Evolutionary conservation across 805 yeast genomes (phyloP), one percentile per base, ranked within the genome.

Genomic region (Zygosaccharomyces gambellarensis): DNA sequence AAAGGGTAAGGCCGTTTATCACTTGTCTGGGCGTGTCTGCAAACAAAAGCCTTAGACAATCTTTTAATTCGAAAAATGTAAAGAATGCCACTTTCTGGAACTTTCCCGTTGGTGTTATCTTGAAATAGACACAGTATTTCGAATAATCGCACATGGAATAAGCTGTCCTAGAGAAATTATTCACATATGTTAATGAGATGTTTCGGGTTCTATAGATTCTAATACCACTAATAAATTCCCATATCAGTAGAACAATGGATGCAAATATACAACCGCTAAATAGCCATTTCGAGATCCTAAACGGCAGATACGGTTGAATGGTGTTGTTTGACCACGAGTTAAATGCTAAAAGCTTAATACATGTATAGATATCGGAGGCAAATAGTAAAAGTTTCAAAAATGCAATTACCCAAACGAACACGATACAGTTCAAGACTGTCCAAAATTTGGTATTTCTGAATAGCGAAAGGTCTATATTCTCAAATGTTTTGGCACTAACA

Each of bases 1-100:
- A 78, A 19, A 85, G 68, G 0, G 97, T 87, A 56, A 86, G 71
- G 25, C 90, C 85, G 62, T 89, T 89, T 53, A 89, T 78, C 1
- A 87, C 83, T 67, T 89, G 96, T 67, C 97, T 80, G 22, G 97
- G 97, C 14, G 90, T 76, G 57, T 89, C 96, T 0, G 95, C 90
- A 40, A 87, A 70, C 8, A 88, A 58, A 56, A 88, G 75, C 40
- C 79, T 70, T 11, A 85, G 58, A 55, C 80, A 84, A 46, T 79
- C 78, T 57, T 85, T 83, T 46, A 85, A 70, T 43, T 86, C 82
- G 54, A 78, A 79, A 65, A 80, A 87, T 2, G 82, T 75, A 55
- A 77, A 78, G 53, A 88, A 79, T 8, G 88, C 79, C 45, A 82
- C 65, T 76, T 84, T 82, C 56, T 87, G 94, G 56, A 79, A 79